These are phyloP conservation scores for Ascochyta pisi DNA, from an alignment of 2,329 filamentous ascomycete species.

Conservation along the genomic window DNA sequence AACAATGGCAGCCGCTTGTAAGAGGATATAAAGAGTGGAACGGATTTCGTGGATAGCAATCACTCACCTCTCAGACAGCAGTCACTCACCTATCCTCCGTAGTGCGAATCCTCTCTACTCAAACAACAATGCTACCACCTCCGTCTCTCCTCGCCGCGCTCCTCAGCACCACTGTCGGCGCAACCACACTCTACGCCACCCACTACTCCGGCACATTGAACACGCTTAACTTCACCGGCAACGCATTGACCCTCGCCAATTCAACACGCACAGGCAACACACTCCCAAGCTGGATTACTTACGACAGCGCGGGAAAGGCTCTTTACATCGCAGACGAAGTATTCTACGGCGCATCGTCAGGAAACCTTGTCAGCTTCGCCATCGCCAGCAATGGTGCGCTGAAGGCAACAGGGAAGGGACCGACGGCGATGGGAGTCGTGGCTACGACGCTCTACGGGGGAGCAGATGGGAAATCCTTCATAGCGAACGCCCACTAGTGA, in stretches of 20 bases:
- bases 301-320: slow-evolving; percentile 33
- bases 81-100: too few relatives aligned
- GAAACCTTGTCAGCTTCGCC: slow-evolving; percentile 34
- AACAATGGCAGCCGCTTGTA: too few relatives aligned
- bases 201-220: slow-evolving; percentile 43
- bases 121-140: too few relatives aligned
- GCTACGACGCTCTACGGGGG: slow-evolving; percentile 40
- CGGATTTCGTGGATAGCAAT: too few relatives aligned
- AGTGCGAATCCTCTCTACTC: too few relatives aligned
- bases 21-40: too few relatives aligned
- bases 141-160: slow-evolving; percentile 27
- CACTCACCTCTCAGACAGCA: too few relatives aligned
- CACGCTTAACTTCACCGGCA: slow-evolving; percentile 33
- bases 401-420: slow-evolving; percentile 29
- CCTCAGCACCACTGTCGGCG: slow-evolving; percentile 30
- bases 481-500: slow-evolving; percentile 43
- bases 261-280: slow-evolving; percentile 31
- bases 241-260: slow-evolving; percentile 29
- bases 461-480: slow-evolving; percentile 37
- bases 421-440: slow-evolving; percentile 34
- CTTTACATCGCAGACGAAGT: slow-evolving; percentile 40
- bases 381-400: slow-evolving; percentile 37
- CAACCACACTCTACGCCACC: slow-evolving; percentile 38
- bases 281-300: slow-evolving; percentile 43
- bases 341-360: slow-evolving; percentile 24